phyloP scores from a whole-genome alignment of 495 filamentous ascomycete species.

The Jackrogersella multiformis region DNA sequence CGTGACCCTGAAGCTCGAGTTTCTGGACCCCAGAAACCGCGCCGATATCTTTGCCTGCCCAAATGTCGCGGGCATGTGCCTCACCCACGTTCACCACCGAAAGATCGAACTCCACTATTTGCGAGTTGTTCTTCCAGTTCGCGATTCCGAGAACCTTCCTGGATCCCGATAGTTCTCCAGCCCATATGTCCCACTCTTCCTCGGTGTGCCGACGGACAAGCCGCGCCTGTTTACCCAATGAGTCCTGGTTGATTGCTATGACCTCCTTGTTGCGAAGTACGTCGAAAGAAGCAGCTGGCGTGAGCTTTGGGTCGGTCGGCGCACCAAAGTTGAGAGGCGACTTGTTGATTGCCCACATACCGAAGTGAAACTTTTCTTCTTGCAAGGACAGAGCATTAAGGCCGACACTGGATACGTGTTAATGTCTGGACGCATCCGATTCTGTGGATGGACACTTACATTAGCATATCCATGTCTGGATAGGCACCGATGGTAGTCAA shows the following conservation, averaged over 20 bases:
- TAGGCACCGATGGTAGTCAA: slow-evolving; percentile 56
- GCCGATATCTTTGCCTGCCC: slow-evolving; percentile 46
- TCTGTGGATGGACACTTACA: slow-evolving; percentile 45
- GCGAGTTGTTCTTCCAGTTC: slow-evolving; percentile 55
- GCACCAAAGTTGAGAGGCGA: slow-evolving; percentile 64
- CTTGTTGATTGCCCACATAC: slow-evolving; percentile 66
- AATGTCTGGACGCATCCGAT: slow-evolving; percentile 30
- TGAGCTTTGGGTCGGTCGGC: slow-evolving; percentile 52
- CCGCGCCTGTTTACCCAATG: slow-evolving; percentile 56
- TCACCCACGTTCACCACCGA: slow-evolving; percentile 53
- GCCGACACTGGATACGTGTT: slow-evolving; percentile 42
- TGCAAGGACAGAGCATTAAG: slow-evolving; percentile 44
- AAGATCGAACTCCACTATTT: slow-evolving; percentile 52
- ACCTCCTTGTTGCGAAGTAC: slow-evolving; percentile 61
- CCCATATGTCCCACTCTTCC: slow-evolving; percentile 60
- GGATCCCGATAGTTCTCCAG: slow-evolving; percentile 53
- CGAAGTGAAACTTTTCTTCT: slow-evolving; percentile 64
- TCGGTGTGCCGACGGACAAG: slow-evolving; percentile 46
- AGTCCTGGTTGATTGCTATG: slow-evolving; percentile 64
- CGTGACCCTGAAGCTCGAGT: slow-evolving; percentile 51
- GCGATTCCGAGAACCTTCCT: slow-evolving; percentile 55
- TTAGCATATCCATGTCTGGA: slow-evolving; percentile 67
- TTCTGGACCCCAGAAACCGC: slow-evolving; percentile 53
- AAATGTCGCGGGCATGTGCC: slow-evolving; percentile 56
- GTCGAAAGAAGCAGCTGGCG: slow-evolving; percentile 47